Conservation (phyloP, 2,329 filamentous ascomycete genomes). For the Botrytis paeoniae region DNA sequence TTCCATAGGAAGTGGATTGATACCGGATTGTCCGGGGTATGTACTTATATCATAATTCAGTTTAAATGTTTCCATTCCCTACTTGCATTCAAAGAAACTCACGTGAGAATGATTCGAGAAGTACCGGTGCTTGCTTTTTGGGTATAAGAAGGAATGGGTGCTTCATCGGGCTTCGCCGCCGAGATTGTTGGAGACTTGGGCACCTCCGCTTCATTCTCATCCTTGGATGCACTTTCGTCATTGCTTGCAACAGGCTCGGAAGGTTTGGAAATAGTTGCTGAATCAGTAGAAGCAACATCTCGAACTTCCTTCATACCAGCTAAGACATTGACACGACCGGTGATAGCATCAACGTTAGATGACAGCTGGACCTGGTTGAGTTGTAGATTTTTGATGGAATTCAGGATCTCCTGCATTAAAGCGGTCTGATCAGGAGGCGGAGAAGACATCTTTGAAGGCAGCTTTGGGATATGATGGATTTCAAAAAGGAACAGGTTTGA, state of each 20-base stretch:
- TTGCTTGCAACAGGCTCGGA: slow-evolving; percentile 20
- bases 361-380: slow-evolving; percentile 54
- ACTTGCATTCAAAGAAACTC: slow-evolving; percentile 23
- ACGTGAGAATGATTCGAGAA: slow-evolving; percentile 64
- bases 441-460: slow-evolving; percentile 18
- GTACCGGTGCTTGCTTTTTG: slow-evolving; percentile 41
- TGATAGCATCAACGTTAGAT: slow-evolving; percentile 57
- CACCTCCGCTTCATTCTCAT: slow-evolving; percentile 28
- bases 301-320: slow-evolving; percentile 56
- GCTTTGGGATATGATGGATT: background rate
- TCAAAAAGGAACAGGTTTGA: background rate
- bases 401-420: slow-evolving; percentile 53
- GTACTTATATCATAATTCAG: slow-evolving; percentile 49
- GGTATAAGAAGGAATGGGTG: slow-evolving; percentile 25
- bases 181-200: slow-evolving; percentile 37
- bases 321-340: slow-evolving; percentile 59
- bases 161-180: slow-evolving; percentile 29
- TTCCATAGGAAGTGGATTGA: slow-evolving; percentile 82
- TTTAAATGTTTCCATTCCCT: background rate
- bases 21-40: slow-evolving; percentile 90
- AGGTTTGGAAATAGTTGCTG: slow-evolving; percentile 22
- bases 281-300: slow-evolving; percentile 44
- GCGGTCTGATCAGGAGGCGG: slow-evolving; percentile 31
- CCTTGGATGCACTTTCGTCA: slow-evolving; percentile 21
- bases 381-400: slow-evolving; percentile 53